Evolutionary conservation across 192 early-diverging fungal genomes (phyloP).

Genomic region (Podila minutissima): DNA sequence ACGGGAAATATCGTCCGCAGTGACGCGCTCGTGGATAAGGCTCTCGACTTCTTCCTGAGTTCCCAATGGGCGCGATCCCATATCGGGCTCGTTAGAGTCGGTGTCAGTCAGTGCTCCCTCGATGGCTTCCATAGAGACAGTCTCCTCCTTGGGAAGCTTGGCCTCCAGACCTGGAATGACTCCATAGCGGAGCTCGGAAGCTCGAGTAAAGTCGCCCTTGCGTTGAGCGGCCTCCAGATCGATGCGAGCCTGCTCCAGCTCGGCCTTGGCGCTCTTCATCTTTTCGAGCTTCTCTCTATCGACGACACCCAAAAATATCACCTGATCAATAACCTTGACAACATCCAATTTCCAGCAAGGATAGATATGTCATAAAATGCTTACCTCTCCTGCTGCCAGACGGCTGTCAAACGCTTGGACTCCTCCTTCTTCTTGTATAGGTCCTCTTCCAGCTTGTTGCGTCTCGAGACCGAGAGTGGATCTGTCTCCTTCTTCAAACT

Average conservation of each 20-base stretch:
- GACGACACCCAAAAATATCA: neutral
- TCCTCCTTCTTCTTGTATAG: conserved; percentile 69
- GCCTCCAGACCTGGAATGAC: conserved; percentile 78
- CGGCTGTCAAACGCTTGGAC: conserved; percentile 59
- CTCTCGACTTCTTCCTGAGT: conserved; percentile 55
- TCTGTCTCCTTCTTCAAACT: conserved; percentile 84
- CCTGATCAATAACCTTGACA: neutral
- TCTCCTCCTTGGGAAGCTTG: conserved; percentile 64
- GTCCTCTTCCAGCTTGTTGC: conserved; percentile 65
- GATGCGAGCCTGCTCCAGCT: conserved; percentile 77
- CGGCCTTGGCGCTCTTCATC: conserved; percentile 73
- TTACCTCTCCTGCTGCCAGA: conserved; percentile 77
- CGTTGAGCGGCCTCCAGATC: conserved; percentile 81
- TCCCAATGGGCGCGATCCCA: conserved; percentile 21
- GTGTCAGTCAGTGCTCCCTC: conserved; percentile 50
- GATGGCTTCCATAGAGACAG: conserved; percentile 52
- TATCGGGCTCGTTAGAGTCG: conserved; percentile 6
- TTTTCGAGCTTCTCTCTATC: conserved; percentile 66
- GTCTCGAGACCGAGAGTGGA: conserved; percentile 70
- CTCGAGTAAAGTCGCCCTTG: conserved; percentile 74
- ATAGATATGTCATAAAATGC: neutral
- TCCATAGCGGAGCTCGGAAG: conserved; percentile 83
- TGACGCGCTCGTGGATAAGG: conserved; percentile 83
- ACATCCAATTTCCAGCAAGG: neutral
- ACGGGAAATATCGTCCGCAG: conserved; percentile 78